Evolutionary conservation across 768 basidiomycete species (phyloP), one percentile per base, ranked within the genome.

Genomic region (Epithele typhae): DNA sequence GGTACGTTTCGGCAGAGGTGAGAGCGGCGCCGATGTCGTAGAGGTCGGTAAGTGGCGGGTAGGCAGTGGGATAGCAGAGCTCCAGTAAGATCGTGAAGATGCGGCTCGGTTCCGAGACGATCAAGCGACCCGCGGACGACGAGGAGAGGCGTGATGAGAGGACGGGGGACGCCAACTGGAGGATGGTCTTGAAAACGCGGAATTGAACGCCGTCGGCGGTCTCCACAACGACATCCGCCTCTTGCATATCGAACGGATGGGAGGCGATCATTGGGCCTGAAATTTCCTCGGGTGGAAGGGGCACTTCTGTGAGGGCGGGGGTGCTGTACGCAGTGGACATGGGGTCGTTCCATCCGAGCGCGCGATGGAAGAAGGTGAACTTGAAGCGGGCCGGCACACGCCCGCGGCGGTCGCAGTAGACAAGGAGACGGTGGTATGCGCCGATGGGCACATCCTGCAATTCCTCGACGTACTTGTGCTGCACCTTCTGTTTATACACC

Each of bases 191-290:
- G 53, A 66, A 64, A 5, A 65, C 46, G 10, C 51, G 59, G 41
- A 68, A 80, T 43, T 66, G 59, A 51, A 71, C 65, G 27, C 64
- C 59, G 55, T 81, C 81, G 40, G 75, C 75, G 4, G 77, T 41
- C 27, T 25, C 40, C n/a, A 41, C 24, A 11, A 6, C 25, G 25
- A 41, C 17, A n/a, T 41, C 40, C 12, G 40, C 40, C 15, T 30
- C 27, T 3, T 25, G 12, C 5, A 30, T 14, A 12, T 41, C 25
- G 10, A 41, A 41, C 1, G 40, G 40, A 14, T 32, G 17, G 6
- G 25, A 18, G n/a, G 40, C 40, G 18, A 30, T 11, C 14, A 18
- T 41, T 25, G 25, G 17, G 11, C 25, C 40, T n/a, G n/a, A n/a
- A 17, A 32, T 17, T 7, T 25, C 12, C n/a, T 3, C 8, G 27